These are phyloP conservation scores for Guyanaporus albipodus DNA, from an alignment of 768 basidiomycete genomes.

Conservation along the genomic window DNA sequence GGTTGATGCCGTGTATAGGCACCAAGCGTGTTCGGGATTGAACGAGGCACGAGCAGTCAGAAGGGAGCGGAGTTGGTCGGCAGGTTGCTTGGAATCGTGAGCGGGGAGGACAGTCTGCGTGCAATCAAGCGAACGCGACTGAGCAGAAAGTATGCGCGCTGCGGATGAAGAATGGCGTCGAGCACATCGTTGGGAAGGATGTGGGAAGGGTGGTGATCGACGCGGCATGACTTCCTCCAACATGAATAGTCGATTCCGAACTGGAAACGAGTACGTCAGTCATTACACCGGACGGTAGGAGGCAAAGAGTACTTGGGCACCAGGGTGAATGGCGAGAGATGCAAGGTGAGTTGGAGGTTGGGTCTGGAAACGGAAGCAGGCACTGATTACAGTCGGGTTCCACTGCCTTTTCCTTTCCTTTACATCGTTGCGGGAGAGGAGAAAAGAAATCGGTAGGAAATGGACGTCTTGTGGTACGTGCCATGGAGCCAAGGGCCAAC, in stretches of 20 bases:
- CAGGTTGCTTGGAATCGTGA: conserved; percentile 5
- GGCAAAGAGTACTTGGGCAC: conserved; percentile 40
- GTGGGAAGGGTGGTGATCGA: conserved; percentile 17
- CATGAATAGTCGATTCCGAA: conserved; percentile 35
- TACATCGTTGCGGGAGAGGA: conserved; percentile 47
- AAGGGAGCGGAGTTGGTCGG: conserved; percentile 18
- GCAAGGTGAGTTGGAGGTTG: conserved; percentile 44
- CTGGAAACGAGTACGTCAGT: conserved; percentile 18
- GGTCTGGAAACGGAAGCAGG: conserved; percentile 2
- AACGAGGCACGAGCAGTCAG: conserved; percentile 21
- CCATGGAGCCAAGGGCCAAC: conserved; percentile 28
- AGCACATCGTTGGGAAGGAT: conserved; percentile 15
- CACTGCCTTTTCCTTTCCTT: conserved; percentile 50
- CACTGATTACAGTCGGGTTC: conserved; percentile 32
- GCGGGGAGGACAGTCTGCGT: neutral
- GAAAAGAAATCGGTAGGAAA: conserved; percentile 51
- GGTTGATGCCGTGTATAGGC: conserved; percentile 28
- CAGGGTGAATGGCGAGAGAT: conserved; percentile 44
- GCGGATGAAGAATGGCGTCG: conserved; percentile 25
- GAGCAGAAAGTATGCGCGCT: conserved; percentile 14
- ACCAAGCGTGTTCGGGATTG: conserved; percentile 40
- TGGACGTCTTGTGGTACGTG: conserved; percentile 28
- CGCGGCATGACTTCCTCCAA: conserved; percentile 33
- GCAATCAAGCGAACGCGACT: conserved; percentile 7
- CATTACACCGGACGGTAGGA: neutral